phyloP scores from a whole-genome alignment of 192 early-diverging fungal species.

The Entomortierella parvispora region DNA sequence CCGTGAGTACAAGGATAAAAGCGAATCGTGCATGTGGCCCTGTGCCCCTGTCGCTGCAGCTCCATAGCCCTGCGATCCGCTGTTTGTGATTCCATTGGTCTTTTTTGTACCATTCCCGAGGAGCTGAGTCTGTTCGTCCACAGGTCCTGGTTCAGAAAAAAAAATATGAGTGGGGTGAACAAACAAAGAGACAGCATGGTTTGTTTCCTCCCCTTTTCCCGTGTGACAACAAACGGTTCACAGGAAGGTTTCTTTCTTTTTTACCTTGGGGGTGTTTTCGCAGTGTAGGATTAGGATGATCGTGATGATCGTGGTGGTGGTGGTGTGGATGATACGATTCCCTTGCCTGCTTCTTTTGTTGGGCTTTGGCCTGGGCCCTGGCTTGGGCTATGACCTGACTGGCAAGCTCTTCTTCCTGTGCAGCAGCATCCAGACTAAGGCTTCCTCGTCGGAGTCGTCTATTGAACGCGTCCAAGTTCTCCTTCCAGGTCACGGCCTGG shows the following conservation, averaged over 20 bases:
- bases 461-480: slow-evolving; percentile 50
- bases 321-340: slow-evolving; percentile 7
- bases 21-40: too few relatives aligned
- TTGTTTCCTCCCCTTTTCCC: too few relatives aligned
- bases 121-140: too few relatives aligned
- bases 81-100: too few relatives aligned
- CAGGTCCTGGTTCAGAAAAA: neutral
- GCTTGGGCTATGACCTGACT: slow-evolving; percentile 2
- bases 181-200: too few relatives aligned
- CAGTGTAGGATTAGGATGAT: neutral
- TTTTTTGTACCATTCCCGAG: too few relatives aligned
- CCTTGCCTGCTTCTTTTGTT: slow-evolving; percentile 13
- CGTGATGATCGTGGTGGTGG: neutral
- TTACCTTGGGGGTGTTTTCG: neutral
- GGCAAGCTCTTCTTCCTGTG: slow-evolving; percentile 29
- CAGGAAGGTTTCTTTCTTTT: too few relatives aligned
- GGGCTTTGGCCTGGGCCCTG: slow-evolving; percentile 14
- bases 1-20: neutral
- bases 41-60: too few relatives aligned
- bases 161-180: too few relatives aligned
- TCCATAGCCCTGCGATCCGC: too few relatives aligned
- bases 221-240: too few relatives aligned
- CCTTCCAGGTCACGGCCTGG: slow-evolving; percentile 48
- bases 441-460: slow-evolving; percentile 41
- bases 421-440: slow-evolving; percentile 25